phyloP scores from a whole-genome alignment of 148 eudicot genomes.

The Cornus florida region DNA sequence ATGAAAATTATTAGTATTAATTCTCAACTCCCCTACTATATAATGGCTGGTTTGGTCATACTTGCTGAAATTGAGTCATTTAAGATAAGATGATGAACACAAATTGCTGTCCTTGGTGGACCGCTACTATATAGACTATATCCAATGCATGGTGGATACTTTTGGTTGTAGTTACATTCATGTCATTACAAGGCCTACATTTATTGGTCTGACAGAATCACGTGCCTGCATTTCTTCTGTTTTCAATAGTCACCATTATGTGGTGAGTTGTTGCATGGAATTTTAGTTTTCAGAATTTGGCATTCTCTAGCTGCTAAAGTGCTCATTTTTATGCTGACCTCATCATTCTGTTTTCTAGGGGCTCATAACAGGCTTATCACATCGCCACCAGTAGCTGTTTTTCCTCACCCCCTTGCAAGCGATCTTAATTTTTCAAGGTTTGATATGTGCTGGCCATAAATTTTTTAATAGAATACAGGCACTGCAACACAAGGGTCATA shows the following conservation, averaged over 20 bases:
- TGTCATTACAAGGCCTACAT: not conserved
- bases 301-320: not conserved
- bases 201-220: conserved; percentile 2
- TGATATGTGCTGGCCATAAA: conserved; percentile 10
- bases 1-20: not conserved
- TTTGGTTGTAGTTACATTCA: not conserved
- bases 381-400: conserved; percentile 97
- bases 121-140: not conserved
- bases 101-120: not conserved
- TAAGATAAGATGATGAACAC: not conserved
- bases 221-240: conserved; percentile 1
- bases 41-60: not conserved
- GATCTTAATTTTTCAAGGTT: conserved; percentile 94
- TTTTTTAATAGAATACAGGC: not conserved
- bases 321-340: conserved; percentile 12
- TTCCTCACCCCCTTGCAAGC: conserved; percentile 95
- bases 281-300: not conserved
- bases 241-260: not conserved
- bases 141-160: not conserved
- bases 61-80: not conserved
- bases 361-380: conserved; percentile 84
- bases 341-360: conserved; percentile 48
- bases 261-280: not conserved
- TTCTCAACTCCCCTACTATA: not conserved
- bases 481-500: not conserved